phyloP scores from a whole-genome alignment of 139 green algal genomes.

The Chlorella sp. region DNA sequence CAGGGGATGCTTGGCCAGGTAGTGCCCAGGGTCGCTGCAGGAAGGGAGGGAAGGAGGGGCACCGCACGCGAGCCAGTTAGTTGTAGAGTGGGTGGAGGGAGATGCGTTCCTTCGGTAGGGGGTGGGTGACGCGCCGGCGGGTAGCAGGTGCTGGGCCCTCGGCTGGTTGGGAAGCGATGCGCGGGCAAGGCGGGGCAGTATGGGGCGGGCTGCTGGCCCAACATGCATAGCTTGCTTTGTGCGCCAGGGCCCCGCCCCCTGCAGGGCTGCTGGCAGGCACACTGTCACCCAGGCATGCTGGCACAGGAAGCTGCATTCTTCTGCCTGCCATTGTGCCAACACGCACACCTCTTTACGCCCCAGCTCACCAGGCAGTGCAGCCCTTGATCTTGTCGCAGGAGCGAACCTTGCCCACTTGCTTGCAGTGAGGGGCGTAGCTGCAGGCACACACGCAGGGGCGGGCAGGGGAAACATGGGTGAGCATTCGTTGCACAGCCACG shows the following conservation, averaged over 20 bases:
- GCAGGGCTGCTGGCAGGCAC: not conserved
- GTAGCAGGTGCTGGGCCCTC: too few species aligned
- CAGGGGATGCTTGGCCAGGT: slow-evolving; percentile 11
- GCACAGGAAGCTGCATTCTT: too few species aligned
- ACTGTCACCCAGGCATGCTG: not conserved
- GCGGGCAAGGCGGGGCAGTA: not conserved
- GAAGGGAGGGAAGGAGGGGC: not conserved
- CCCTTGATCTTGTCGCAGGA: not conserved
- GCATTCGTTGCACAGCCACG: too few species aligned
- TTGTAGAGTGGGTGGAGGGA: not conserved
- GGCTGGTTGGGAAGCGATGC: not conserved
- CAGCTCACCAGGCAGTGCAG: not conserved
- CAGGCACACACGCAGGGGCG: too few species aligned
- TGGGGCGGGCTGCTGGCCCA: too few species aligned
- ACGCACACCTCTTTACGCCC: not conserved
- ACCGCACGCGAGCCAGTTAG: not conserved
- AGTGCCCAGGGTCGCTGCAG: not conserved
- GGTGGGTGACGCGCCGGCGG: too few species aligned
- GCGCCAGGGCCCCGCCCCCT: too few species aligned
- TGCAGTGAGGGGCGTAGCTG: slow-evolving; percentile 12
- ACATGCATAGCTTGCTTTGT: too few species aligned
- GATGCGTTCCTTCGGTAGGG: not conserved
- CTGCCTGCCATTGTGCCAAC: not conserved
- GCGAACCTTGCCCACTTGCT: not conserved
- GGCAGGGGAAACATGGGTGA: too few species aligned